phyloP scores from a whole-genome alignment of 495 filamentous ascomycete genomes.

The Neohortaea acidophila region DNA sequence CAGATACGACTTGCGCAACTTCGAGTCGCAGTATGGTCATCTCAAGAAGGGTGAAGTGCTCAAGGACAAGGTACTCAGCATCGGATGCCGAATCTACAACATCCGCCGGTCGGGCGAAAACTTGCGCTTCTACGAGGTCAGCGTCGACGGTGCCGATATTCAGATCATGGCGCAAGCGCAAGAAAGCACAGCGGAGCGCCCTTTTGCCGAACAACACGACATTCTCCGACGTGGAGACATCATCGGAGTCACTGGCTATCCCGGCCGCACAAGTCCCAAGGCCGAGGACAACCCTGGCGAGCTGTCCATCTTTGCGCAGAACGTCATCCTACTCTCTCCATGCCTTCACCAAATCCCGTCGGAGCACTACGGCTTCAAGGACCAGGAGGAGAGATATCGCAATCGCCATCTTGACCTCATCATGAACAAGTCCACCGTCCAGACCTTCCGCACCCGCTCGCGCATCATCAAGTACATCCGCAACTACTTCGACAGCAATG shows the following conservation, averaged over 20 bases:
- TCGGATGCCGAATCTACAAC: slow-evolving; percentile 79
- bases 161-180: slow-evolving; percentile 88
- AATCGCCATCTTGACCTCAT: slow-evolving; percentile 90
- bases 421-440: slow-evolving; percentile 73
- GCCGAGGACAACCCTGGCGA: slow-evolving; percentile 67
- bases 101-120: slow-evolving; percentile 70
- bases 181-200: slow-evolving; percentile 41
- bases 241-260: slow-evolving; percentile 74
- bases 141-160: slow-evolving; percentile 64
- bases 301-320: slow-evolving; percentile 80
- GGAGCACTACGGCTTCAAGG: slow-evolving; percentile 85
- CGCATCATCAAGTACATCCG: slow-evolving; percentile 79
- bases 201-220: slow-evolving; percentile 80
- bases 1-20: slow-evolving; percentile 62
- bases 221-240: slow-evolving; percentile 81
- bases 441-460: slow-evolving; percentile 66
- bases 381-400: slow-evolving; percentile 81
- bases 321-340: slow-evolving; percentile 71
- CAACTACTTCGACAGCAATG: slow-evolving; percentile 65
- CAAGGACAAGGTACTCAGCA: slow-evolving; percentile 51
- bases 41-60: slow-evolving; percentile 76
- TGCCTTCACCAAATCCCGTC: slow-evolving; percentile 88
- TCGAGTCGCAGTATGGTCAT: slow-evolving; percentile 54
- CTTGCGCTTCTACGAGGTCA: slow-evolving; percentile 87
- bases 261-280: slow-evolving; percentile 81